Conservation (phyloP, 345 rosid genomes). For the Abelmoschus esculentus region DNA sequence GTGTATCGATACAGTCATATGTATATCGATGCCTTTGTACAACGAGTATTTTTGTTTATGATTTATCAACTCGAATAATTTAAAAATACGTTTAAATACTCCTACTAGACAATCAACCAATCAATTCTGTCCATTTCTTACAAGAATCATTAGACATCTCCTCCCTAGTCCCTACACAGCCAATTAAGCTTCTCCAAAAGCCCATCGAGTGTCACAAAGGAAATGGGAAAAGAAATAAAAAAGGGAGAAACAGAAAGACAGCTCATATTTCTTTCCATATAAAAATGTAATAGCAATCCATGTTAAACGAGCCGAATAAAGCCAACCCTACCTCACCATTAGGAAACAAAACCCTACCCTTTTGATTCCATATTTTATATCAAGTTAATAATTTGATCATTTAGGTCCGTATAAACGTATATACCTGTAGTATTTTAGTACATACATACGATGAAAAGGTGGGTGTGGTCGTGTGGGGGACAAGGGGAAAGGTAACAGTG, state of each 20-base stretch:
- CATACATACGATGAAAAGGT: constrained; percentile 9
- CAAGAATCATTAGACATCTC: constrained; percentile 14
- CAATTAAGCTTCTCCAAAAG: constrained; percentile 5
- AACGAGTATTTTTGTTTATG: too few species aligned
- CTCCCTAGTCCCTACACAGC: background rate
- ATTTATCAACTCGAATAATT: too few species aligned
- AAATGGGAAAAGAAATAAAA: background rate
- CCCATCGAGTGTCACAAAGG: background rate
- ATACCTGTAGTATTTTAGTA: too few species aligned
- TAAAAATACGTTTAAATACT: too few species aligned
- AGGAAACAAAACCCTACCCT: constrained; percentile 7
- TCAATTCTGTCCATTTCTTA: constrained; percentile 26
- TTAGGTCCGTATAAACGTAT: too few species aligned
- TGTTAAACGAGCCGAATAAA: background rate
- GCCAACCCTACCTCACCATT: constrained; percentile 10
- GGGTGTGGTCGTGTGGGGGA: constrained; percentile 36
- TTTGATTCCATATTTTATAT: too few species aligned
- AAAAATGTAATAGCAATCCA: constrained; percentile 9
- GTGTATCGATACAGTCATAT: too few species aligned
- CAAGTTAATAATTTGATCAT: too few species aligned
- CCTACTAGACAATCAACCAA: constrained; percentile 27
- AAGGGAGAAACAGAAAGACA: background rate
- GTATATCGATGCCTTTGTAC: too few species aligned
- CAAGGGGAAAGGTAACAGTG: constrained; percentile 33
- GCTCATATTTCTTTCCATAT: constrained; percentile 20